phyloP scores from a whole-genome alignment of 192 early-diverging fungal genomes.

The Allomyces arbusculus region DNA sequence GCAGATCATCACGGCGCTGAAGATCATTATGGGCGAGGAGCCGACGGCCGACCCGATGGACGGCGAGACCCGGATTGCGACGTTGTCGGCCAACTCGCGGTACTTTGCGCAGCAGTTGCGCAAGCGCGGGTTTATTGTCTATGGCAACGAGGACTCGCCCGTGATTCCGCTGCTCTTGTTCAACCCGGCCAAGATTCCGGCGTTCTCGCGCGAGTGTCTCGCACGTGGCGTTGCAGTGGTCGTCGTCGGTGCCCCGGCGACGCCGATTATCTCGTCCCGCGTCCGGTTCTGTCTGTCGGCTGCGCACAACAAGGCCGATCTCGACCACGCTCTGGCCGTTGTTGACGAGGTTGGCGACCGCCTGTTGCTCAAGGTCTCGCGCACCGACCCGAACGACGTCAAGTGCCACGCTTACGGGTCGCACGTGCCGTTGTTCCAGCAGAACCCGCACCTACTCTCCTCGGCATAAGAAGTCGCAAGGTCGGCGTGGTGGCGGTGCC shows the following conservation, averaged over 20 bases:
- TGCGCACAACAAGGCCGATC: conserved; percentile 81
- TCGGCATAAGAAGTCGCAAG: no score
- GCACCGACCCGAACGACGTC: neutral
- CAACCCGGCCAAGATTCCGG: conserved; percentile 89
- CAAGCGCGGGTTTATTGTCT: conserved; percentile 83
- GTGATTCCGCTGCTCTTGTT: conserved; percentile 80
- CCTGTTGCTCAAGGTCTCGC: conserved; percentile 36
- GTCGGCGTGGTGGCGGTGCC: no score
- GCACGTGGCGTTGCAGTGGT: conserved; percentile 80
- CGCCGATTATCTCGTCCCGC: conserved; percentile 84
- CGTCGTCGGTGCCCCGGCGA: conserved; percentile 93
- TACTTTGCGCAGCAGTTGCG: conserved; percentile 62
- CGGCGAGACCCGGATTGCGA: conserved; percentile 61
- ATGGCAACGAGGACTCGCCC: conserved; percentile 69
- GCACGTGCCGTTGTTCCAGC: neutral
- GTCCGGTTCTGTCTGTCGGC: conserved; percentile 89
- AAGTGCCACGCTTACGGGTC: neutral
- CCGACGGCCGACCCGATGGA: conserved; percentile 46
- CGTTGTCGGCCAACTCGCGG: conserved; percentile 65
- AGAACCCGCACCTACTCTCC: no score
- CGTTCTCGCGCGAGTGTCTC: conserved; percentile 82
- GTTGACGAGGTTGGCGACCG: conserved; percentile 55
- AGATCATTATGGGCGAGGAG: conserved; percentile 83
- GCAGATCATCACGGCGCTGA: conserved; percentile 74
- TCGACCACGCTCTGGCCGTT: conserved; percentile 50